Evolutionary conservation across 768 basidiomycete genomes (phyloP), one percentile per base, ranked within the genome.

Genomic region (Russula ochroleuca): DNA sequence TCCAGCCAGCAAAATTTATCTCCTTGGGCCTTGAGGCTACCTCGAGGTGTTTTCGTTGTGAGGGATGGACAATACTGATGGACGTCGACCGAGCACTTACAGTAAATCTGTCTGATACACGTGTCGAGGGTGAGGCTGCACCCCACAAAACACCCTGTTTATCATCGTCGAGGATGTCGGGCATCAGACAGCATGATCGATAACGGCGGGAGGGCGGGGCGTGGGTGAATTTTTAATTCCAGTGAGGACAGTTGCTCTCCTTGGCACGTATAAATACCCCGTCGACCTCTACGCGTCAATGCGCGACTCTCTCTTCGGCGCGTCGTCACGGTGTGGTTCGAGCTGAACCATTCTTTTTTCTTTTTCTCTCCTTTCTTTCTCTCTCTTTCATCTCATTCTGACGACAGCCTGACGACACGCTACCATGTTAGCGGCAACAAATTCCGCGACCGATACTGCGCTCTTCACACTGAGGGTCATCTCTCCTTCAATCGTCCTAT

Each of bases 401-500:
- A 60, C 68, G 61, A 56, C 61, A 53, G 14, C 47, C 53, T 47
- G 25, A 66, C 67, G 67, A 62, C 52, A 41, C 23, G 49, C 45
- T 41, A 64, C 23, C 54, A 64, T 62, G 62, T 50, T 65, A 38
- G 63, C 59, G 45, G 25, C 61, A 4, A 19, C 62, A 43, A 31
- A 51, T 17, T 45, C 57, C 31, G 69, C 68, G 70, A 69, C 64
- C 61, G 67, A 69, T 40, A 70, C 69, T 45, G 76, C 84, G 56
- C 77, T 86, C 62, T 80, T 85, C 66, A 74, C 79, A 62, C 74
- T 88, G 56, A 83, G 89, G 67, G 75, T 89, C 65, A 73, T 87
- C 40, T 89, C 88, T 45, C 90, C 91, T 47, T 77, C 82, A 61
- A 71, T 89, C 64, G 82, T 90, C 40, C 73, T 87, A 60, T 75